These are phyloP conservation scores for Rhodotorula paludigena DNA, from an alignment of 768 basidiomycete genomes.

Conservation along the genomic window DNA sequence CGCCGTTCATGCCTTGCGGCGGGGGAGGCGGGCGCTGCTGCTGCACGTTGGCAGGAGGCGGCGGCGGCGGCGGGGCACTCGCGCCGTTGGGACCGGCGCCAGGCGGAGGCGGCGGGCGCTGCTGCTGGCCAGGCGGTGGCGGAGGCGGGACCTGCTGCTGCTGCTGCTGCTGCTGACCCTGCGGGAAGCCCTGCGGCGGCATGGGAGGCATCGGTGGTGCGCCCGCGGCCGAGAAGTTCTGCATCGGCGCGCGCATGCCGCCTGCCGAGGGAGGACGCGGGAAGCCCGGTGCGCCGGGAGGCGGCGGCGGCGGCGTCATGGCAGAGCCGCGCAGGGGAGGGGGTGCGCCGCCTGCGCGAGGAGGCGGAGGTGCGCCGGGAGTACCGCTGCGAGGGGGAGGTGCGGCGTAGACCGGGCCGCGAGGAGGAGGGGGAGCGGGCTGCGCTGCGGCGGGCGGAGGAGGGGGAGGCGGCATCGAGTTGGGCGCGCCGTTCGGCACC, in stretches of 20 bases:
- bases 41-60: no score
- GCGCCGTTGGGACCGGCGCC: no score
- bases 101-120: not conserved
- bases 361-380: constrained; percentile 10
- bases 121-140: not conserved
- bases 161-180: constrained; percentile 42
- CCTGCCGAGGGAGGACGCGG: constrained; percentile 40
- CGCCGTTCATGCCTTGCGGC: not conserved
- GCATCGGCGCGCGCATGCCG: no score
- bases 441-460: constrained; percentile 39
- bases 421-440: not conserved
- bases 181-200: not conserved
- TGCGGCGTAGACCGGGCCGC: constrained; percentile 5
- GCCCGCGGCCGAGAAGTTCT: not conserved
- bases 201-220: constrained; percentile 18
- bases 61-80: no score
- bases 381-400: constrained; percentile 52
- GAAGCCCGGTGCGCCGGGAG: constrained; percentile 37
- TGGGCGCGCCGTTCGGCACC: not conserved
- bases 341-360: not conserved
- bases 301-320: constrained; percentile 11
- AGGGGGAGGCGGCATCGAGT: constrained; percentile 20
- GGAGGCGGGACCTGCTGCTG: constrained; percentile 45
- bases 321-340: constrained; percentile 16
- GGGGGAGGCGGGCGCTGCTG: not conserved